Conservation (phyloP, 108 stramenopile genomes). For the Bacterosira constricta region DNA sequence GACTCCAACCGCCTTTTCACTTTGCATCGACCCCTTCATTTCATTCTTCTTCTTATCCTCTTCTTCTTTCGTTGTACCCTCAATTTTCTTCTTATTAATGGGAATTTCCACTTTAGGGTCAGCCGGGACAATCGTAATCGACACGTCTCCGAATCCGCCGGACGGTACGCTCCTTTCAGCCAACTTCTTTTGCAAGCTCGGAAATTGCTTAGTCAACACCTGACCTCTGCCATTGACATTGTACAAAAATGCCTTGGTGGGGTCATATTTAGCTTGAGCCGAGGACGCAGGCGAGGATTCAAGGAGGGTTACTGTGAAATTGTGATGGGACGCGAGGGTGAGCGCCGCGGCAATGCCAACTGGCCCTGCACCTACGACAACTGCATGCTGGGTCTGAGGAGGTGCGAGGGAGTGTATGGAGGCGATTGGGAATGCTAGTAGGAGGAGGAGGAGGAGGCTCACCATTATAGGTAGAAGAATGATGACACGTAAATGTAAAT, state of each 20-base stretch:
- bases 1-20: conserved; percentile 22
- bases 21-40: background rate
- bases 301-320: conserved; percentile 51
- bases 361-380: conserved; percentile 59
- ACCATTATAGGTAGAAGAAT: too few relatives aligned
- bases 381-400: too few relatives aligned
- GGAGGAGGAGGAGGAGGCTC: too few relatives aligned
- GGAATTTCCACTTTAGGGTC: conserved; percentile 41
- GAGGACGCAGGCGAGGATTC: conserved; percentile 25
- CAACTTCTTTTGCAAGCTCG: conserved; percentile 37
- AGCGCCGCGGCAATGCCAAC: conserved; percentile 53
- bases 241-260: conserved; percentile 57
- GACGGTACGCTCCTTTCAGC: conserved; percentile 20
- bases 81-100: background rate
- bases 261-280: conserved; percentile 41
- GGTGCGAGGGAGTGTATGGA: too few relatives aligned
- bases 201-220: conserved; percentile 48
- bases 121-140: conserved; percentile 36
- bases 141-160: conserved; percentile 18
- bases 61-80: background rate
- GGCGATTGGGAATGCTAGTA: too few relatives aligned
- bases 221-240: conserved; percentile 56
- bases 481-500: too few relatives aligned
- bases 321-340: conserved; percentile 47
- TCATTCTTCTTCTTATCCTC: background rate